Evolutionary conservation across 2,329 filamentous ascomycete species (phyloP), one percentile per base, ranked within the genome.

Genomic region (Diaporthe batatas): DNA sequence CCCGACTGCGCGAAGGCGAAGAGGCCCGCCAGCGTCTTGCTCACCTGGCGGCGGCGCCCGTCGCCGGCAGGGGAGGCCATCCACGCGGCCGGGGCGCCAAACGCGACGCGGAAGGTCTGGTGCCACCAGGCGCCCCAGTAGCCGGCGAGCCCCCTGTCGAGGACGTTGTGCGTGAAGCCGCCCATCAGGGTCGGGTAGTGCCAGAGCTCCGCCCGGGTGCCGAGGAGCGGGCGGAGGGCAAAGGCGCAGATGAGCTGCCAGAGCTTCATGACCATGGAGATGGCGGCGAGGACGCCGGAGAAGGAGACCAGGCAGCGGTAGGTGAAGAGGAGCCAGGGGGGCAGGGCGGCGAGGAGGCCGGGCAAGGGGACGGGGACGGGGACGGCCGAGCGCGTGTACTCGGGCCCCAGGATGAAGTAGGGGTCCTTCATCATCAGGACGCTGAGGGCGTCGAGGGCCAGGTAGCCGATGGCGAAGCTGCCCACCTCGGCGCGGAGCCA

Each of bases 61-160:
- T 80, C 76, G 11, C 34, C 11, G 10, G 10, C 2, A 12, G 34
- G 8, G 1, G 39, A 42, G 16, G 81, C 80, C 71, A 92, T 77
- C 77, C 84, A 89, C 2, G 81, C 81, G 0, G 87, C 83, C 0
- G 92, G 91, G 5, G 90, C 87, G 51, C 89, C 83, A 78, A 96
- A 95, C 2, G 89, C 90, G 71, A 91, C 88, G 0, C 95, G 92
- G 83, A 98, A 97, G 3, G 92, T 91, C 82, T 98, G 95, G 81
- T 98, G 96, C 96, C 96, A 98, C 87, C 91, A 96, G 29, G 86
- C 86, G 57, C 93, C 91, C 96, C 96, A 98, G 82, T 92, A 93
- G 0, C 95, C 95, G 0, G 89, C 87, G 2, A 98, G 85, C 0
- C 96, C 95, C 73, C 90, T 86, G 74, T 94, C 89, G 14, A 91